Evolutionary conservation across 2,329 filamentous ascomycete genomes (phyloP).

Genomic region (Lachnellula willkommii): DNA sequence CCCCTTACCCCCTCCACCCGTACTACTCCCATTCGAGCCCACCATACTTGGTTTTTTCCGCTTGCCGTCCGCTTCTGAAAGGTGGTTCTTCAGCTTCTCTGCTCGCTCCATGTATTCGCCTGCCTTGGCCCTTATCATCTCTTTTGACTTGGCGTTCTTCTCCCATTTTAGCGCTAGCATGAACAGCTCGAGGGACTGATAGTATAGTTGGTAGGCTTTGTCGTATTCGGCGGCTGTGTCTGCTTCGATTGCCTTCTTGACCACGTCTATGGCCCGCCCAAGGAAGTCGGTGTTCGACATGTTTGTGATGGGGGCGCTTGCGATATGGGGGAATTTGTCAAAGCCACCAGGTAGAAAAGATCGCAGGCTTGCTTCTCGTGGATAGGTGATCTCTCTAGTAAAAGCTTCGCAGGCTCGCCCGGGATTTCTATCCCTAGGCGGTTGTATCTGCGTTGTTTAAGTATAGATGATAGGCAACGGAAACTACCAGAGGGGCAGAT

Average conservation of each 20-base stretch:
- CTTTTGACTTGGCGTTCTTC: slow-evolving; percentile 95
- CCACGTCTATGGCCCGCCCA: slow-evolving; percentile 90
- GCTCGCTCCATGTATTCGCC: slow-evolving; percentile 97
- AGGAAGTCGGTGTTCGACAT: slow-evolving; percentile 98
- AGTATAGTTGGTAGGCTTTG: slow-evolving; percentile 94
- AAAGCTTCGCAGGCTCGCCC: neutral
- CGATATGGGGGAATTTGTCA: neutral
- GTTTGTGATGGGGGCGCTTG: slow-evolving; percentile 11
- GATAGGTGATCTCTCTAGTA: neutral
- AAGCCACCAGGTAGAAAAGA: neutral
- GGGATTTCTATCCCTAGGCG: neutral
- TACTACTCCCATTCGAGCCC: slow-evolving; percentile 64
- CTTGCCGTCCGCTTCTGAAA: slow-evolving; percentile 68
- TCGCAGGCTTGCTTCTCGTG: neutral
- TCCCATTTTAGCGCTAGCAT: slow-evolving; percentile 99
- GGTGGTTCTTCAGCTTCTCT: slow-evolving; percentile 92
- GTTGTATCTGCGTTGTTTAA: neutral
- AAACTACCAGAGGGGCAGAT: neutral
- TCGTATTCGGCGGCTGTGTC: slow-evolving; percentile 96
- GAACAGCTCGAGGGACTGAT: slow-evolving; percentile 92
- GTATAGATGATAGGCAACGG: neutral
- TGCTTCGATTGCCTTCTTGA: slow-evolving; percentile 95
- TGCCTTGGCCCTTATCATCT: slow-evolving; percentile 93
- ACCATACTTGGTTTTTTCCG: slow-evolving; percentile 66
- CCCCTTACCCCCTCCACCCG: slow-evolving; percentile 56